A percentile compares a stretch with the other conserved stretches of the same genome.
These are phyloP conservation scores for Penicillium frequentans DNA, from an alignment of 2,329 filamentous ascomycete genomes.

Conservation along the genomic window DNA sequence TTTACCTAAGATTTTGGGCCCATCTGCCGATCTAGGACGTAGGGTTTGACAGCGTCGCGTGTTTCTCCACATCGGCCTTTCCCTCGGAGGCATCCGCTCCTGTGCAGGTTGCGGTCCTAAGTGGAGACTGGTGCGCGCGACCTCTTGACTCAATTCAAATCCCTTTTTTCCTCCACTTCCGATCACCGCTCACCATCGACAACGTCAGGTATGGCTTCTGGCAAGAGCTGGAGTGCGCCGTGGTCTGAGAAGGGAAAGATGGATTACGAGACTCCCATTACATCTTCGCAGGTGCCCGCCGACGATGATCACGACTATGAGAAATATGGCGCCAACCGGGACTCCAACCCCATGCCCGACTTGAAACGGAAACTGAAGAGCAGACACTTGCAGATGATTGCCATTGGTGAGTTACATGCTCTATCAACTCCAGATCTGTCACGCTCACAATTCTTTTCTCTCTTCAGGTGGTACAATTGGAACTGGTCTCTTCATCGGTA, in stretches of 20 bases:
- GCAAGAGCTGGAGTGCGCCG: conserved; percentile 15
- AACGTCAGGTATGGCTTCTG: conserved; percentile 25
- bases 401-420: conserved; percentile 69
- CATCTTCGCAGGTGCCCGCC: conserved; percentile 18
- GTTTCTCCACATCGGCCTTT: conserved; percentile 12
- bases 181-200: neutral
- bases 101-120: neutral
- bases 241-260: conserved; percentile 25
- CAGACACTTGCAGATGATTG: conserved; percentile 96
- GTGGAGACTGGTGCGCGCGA: conserved; percentile 11
- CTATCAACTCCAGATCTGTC: neutral
- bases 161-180: conserved; percentile 7
- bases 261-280: conserved; percentile 24
- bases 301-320: conserved; percentile 36
- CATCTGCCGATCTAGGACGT: conserved; percentile 7
- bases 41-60: conserved; percentile 7
- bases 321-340: conserved; percentile 37
- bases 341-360: conserved; percentile 61
- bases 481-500: conserved; percentile 70
- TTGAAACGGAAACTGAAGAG: conserved; percentile 79
- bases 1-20: conserved; percentile 23
- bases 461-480: conserved; percentile 63
- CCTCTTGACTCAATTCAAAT: conserved; percentile 9
- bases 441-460: neutral
- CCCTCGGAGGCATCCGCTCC: conserved; percentile 9